These are phyloP conservation scores for Anthoceros angustus DNA, from an alignment of 225 moss, liverwort and hornwort species.

Conservation along the genomic window DNA sequence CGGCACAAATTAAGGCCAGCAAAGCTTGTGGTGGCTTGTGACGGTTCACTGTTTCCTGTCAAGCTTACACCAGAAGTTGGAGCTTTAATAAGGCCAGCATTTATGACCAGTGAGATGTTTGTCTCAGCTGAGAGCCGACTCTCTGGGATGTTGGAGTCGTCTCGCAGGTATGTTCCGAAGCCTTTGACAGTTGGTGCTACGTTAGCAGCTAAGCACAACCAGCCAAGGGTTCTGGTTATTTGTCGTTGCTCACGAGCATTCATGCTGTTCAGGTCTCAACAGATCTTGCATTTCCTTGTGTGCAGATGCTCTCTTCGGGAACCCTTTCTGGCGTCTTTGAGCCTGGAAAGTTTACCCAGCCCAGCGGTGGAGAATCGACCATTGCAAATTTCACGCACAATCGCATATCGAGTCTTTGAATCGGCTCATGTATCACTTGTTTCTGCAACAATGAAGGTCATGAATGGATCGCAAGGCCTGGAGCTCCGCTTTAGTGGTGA, in stretches of 20 bases:
- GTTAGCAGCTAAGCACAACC: background rate
- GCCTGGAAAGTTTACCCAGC: constrained; percentile 13
- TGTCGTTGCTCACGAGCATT: background rate
- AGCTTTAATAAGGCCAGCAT: constrained; percentile 47
- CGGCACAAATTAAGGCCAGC: constrained; percentile 45
- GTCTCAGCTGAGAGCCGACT: constrained; percentile 40
- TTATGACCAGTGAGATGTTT: constrained; percentile 41
- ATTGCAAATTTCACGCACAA: constrained; percentile 37
- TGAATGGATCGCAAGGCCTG: constrained; percentile 34
- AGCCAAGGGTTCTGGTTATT: background rate
- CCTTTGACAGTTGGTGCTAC: too few relatives aligned
- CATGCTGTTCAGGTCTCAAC: background rate
- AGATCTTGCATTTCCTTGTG: background rate
- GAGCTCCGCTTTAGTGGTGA: constrained; percentile 65
- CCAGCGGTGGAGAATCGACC: constrained; percentile 36
- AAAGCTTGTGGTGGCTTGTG: constrained; percentile 36
- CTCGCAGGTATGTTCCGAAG: constrained; percentile 49
- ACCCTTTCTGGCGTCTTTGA: constrained; percentile 10
- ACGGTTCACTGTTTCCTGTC: constrained; percentile 33
- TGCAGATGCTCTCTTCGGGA: constrained; percentile 48
- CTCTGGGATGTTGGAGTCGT: constrained; percentile 81
- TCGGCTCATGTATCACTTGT: constrained; percentile 55
- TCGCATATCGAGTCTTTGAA: constrained; percentile 47
- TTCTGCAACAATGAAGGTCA: constrained; percentile 28
- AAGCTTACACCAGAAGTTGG: constrained; percentile 66